A percentile compares a stretch with the other conserved stretches of the same genome.
phyloP scores from a whole-genome alignment of 257 asterid genomes.

The Capsicum baccatum region DNA sequence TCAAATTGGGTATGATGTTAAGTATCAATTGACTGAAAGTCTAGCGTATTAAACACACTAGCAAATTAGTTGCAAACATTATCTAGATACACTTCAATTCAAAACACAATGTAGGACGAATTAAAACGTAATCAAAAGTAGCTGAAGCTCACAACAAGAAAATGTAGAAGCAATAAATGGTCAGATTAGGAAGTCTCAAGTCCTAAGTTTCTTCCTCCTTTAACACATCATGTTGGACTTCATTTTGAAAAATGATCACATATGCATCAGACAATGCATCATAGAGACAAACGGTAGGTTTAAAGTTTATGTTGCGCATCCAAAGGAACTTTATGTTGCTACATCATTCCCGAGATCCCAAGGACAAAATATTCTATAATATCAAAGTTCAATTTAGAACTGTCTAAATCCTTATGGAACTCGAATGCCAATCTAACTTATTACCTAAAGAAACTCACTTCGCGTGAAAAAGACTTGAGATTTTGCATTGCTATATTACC shows the following conservation, averaged over 20 bases:
- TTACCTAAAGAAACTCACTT: not conserved
- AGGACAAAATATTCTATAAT: not conserved
- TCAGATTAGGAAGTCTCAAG: not conserved
- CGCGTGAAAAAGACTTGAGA: not conserved
- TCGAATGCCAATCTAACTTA: not conserved
- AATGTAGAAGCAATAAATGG: not conserved
- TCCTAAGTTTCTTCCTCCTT: not conserved
- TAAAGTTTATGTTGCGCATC: not conserved
- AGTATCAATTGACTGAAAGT: not conserved
- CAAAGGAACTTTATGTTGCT: not conserved
- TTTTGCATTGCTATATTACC: not conserved
- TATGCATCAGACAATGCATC: not conserved
- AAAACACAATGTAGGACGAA: constrained; percentile 19
- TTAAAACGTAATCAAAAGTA: not conserved
- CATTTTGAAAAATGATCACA: not conserved
- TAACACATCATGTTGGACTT: not conserved
- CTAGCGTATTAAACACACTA: not conserved
- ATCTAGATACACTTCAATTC: not conserved
- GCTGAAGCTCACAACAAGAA: not conserved
- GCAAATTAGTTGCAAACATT: not conserved
- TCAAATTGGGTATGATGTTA: not conserved
- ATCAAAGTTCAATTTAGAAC: constrained; percentile 9
- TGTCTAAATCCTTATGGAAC: not conserved
- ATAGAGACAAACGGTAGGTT: not conserved
- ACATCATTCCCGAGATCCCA: not conserved